Conservation (phyloP, 768 basidiomycete species). For the Psilocybe sp. region DNA sequence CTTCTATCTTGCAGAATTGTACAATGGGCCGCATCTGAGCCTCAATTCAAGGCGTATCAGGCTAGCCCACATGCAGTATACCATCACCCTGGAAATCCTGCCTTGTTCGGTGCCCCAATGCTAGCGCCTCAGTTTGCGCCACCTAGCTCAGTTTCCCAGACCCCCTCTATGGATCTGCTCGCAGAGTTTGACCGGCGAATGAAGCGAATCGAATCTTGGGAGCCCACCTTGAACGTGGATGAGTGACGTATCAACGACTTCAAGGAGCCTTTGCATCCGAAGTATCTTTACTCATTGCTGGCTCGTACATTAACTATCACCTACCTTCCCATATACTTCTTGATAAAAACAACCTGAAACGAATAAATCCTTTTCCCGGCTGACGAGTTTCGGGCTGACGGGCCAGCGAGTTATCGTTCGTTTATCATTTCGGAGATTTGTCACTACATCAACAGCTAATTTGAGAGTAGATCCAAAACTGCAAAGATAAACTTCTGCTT, state of each 20-base stretch:
- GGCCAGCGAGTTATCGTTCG: neutral
- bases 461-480: conserved; percentile 2
- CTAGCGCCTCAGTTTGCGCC: too few species aligned
- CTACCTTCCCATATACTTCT: too few species aligned
- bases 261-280: neutral
- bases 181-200: conserved; percentile 37
- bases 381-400: too few species aligned
- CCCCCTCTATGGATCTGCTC: conserved; percentile 24
- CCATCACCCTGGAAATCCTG: too few species aligned
- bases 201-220: conserved; percentile 26
- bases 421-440: conserved; percentile 17
- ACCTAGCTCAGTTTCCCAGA: neutral
- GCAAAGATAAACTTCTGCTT: neutral
- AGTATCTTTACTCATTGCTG: too few species aligned
- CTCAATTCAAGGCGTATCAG: conserved; percentile 8
- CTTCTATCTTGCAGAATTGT: conserved; percentile 12
- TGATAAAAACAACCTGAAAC: too few species aligned
- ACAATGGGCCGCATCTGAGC: conserved; percentile 14
- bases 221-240: conserved; percentile 6
- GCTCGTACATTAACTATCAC: too few species aligned
- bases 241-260: conserved; percentile 3
- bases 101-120: too few species aligned
- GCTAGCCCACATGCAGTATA: too few species aligned
- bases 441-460: conserved; percentile 6
- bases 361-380: too few species aligned